phyloP scores from a whole-genome alignment of 805 yeast genomes.

The Hanseniaspora clermontiae region DNA sequence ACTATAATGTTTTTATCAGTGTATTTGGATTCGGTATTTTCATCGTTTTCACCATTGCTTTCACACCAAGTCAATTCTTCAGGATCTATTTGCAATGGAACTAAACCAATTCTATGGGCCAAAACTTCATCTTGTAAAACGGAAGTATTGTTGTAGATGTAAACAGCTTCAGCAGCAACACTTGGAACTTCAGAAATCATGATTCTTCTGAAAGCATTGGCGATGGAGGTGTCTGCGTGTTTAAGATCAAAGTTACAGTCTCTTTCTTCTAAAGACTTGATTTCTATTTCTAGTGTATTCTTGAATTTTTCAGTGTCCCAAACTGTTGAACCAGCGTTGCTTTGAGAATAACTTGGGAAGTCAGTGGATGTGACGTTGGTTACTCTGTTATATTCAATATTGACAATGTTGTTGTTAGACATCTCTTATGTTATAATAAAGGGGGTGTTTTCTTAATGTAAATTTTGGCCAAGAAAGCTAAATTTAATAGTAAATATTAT shows the following conservation, averaged over 20 bases:
- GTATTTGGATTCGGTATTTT: constrained; percentile 32
- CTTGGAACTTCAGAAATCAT: constrained; percentile 96
- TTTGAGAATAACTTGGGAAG: constrained; percentile 69
- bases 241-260: constrained; percentile 76
- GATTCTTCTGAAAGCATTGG: constrained; percentile 92
- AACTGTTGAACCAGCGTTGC: constrained; percentile 46
- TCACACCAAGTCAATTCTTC: constrained; percentile 80
- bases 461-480: not conserved
- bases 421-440: not conserved
- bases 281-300: constrained; percentile 49
- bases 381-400: constrained; percentile 81
- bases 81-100: constrained; percentile 85
- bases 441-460: not conserved
- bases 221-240: constrained; percentile 79
- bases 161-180: constrained; percentile 87
- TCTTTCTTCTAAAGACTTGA: constrained; percentile 53
- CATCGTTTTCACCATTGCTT: constrained; percentile 46
- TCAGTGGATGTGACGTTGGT: constrained; percentile 81
- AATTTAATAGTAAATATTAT: too few species aligned
- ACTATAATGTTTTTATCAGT: constrained; percentile 87
- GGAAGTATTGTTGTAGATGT: constrained; percentile 84
- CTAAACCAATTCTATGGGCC: constrained; percentile 86
- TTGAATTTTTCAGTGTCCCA: constrained; percentile 82
- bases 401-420: constrained; percentile 46
- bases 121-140: constrained; percentile 95